Percentiles rank a stretch among this genome's conserved stretches.
These are phyloP conservation scores for Chenopodium suecicum DNA, from an alignment of 148 eudicot genomes.

Conservation along the genomic window DNA sequence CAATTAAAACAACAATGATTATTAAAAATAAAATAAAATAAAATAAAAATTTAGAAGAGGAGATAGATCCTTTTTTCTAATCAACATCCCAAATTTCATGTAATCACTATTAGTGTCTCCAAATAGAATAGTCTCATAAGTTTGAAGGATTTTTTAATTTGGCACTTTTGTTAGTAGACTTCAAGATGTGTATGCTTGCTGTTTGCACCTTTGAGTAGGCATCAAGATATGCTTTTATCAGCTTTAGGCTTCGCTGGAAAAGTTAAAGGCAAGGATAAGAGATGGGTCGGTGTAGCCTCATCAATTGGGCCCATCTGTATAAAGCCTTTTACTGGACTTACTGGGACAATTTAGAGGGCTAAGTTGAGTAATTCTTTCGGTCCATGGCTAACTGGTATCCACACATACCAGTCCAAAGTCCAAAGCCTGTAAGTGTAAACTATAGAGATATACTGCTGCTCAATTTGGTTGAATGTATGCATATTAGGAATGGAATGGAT, in stretches of 20 bases:
- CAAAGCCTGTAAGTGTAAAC: too few species aligned
- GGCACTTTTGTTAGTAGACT: background rate
- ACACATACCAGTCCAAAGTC: too few species aligned
- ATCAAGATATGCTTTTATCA: slow-evolving; percentile 9
- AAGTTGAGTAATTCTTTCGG: background rate
- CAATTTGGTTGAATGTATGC: too few species aligned
- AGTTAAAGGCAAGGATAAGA: background rate
- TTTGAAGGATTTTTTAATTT: background rate
- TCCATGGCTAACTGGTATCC: background rate
- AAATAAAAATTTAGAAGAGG: too few species aligned
- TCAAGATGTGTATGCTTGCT: background rate
- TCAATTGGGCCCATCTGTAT: background rate
- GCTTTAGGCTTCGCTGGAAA: background rate
- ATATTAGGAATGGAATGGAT: too few species aligned
- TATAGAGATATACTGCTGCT: too few species aligned
- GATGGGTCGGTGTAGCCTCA: background rate
- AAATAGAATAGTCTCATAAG: background rate
- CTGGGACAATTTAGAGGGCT: background rate
- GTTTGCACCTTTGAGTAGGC: slow-evolving; percentile 26
- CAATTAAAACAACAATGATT: too few species aligned
- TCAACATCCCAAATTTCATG: too few species aligned
- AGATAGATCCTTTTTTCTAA: too few species aligned
- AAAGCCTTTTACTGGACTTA: background rate
- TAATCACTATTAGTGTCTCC: background rate
- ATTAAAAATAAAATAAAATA: too few species aligned